Base-by-base conservation (phyloP, 2,329 filamentous ascomycete species). In the Leptodontidium sp. region DNA sequence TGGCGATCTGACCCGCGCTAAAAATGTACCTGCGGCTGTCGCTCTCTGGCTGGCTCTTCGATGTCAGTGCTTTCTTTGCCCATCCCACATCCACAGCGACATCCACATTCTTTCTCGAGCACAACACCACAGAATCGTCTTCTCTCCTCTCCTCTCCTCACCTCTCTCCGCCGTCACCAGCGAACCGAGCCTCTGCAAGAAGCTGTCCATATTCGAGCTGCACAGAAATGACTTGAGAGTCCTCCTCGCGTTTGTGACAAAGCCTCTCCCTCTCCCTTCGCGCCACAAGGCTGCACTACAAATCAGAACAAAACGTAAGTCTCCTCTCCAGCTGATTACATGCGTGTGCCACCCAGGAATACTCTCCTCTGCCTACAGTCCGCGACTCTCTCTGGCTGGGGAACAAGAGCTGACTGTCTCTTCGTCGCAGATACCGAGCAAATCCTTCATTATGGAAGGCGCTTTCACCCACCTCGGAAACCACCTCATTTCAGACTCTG, bases 391-490 rank as follows among this genome's bases (percentile, higher is more conserved):
- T 9, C 38, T 40, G 38, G 53, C 17, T 9, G 2, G 35, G n/a
- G 5, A 14, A 21, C 11, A 43, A 43, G 7, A 29, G 21, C 40
- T 68, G 11, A 55, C 38, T 69, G 29, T 29, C 9, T 61, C 49
- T 53, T 50, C 40, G 12, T 58, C 38, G 12, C 57, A 74, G 72
- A 64, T 63, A 55, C 66, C 66, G 66, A 69, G 61, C 65, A 47
- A 67, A 68, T 59, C 66, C 72, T 61, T 58, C 47, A 78, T 63
- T 75, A 95, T 96, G 93, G 93, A 96, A 84, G 92, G 91, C 79
- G 92, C 93, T 75, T 97, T 97, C 80, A 95, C 91, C 71, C 91
- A 96, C 82, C 88, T 95, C 77, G 92, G 91, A 77, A 97, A 96
- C 82, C 91, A 94, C 82, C 84, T 94, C 75, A 90, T 96, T 78